Conservation (phyloP, 768 basidiomycete species). For the Boletus patriciae region DNA sequence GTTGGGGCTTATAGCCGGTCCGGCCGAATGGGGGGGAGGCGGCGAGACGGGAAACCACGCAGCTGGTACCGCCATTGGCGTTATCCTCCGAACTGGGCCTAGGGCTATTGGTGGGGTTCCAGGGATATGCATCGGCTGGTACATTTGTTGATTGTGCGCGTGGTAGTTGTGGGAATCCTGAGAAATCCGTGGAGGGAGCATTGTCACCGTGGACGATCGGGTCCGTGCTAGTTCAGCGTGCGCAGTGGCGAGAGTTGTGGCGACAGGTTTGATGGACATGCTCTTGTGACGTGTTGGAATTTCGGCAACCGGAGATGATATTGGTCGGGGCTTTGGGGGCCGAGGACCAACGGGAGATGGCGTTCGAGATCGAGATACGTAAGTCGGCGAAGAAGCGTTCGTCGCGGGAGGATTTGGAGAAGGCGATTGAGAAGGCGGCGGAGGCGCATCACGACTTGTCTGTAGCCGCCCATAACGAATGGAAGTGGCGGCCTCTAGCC, state of each 20-base stretch:
- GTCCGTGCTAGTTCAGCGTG: slow-evolving; percentile 26
- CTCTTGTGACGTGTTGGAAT: slow-evolving; percentile 34
- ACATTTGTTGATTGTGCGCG: slow-evolving; percentile 34
- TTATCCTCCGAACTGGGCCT: neutral
- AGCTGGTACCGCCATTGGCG: slow-evolving; percentile 6
- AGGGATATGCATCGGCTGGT: slow-evolving; percentile 31
- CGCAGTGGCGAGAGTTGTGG: slow-evolving; percentile 14
- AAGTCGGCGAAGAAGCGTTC: slow-evolving; percentile 16
- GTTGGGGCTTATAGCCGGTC: slow-evolving; percentile 13
- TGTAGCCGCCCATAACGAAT: slow-evolving; percentile 18
- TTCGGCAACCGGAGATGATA: slow-evolving; percentile 30
- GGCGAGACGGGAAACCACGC: slow-evolving; percentile 20
- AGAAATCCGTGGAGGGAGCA: slow-evolving; percentile 22
- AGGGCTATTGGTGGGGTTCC: slow-evolving; percentile 18
- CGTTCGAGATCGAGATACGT: slow-evolving; percentile 41
- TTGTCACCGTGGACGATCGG: slow-evolving; percentile 32
- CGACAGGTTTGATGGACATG: slow-evolving; percentile 27
- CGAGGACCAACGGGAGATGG: slow-evolving; percentile 56
- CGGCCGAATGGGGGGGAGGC: slow-evolving; percentile 9
- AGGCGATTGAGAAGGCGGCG: slow-evolving; percentile 31
- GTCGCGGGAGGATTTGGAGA: slow-evolving; percentile 23
- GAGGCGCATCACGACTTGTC: slow-evolving; percentile 28
- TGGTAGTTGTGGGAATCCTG: slow-evolving; percentile 35
- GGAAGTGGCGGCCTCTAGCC: slow-evolving; percentile 12
- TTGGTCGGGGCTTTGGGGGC: slow-evolving; percentile 32